Base-by-base conservation (phyloP, 192 early-diverging fungal species). In the Rhizophagus prolifer region DNA sequence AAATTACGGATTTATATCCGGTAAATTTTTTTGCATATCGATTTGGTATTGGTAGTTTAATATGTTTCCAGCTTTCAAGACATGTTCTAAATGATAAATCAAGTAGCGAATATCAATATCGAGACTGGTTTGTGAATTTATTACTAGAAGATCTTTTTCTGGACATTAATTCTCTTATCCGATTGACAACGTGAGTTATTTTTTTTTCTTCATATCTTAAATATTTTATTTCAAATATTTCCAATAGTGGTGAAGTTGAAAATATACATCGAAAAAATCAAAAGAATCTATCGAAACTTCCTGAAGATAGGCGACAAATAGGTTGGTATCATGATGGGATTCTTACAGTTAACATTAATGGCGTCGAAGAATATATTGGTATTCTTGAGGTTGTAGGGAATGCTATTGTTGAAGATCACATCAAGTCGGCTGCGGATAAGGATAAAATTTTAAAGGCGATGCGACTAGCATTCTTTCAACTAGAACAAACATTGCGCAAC, bases 381-480 rank as follows among this genome's bases (percentile, higher is more conserved):
- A 36, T 73, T 34, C 30, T 73, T 41, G 58, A 73, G 21, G 58
- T 61, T 44, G 31, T 61, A 4, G 46, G 72, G 10, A 73, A 73
- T 61, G 9, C 72, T 30, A 61, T 73, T 2, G 36, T 44, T 61
- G 34, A 60, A 19, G 46, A 73, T 61, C 28, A 73, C 14, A 14
- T 4, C 16, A 73, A 73, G 19, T 41, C 61, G 58, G 34, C 41
- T 14, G 36, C 12, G 1, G 60, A 70, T 70, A 23, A 25, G n/a
- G 10, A 70, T 23, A 70, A 70, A 58, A 70, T 70, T 28, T 58
- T 70, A 70, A 70, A 70, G 47, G 69, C 69, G n/a, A 70, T 70
- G 69, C 47, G 25, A 54, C n/a, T 58, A 54, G 69, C 69, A 54
- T 54, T 70, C 2, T 54, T 54, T 70, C 46, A 70, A 30, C 47